Base-by-base conservation (phyloP, 495 filamentous ascomycete species). In the Talaromyces stipitatus region DNA sequence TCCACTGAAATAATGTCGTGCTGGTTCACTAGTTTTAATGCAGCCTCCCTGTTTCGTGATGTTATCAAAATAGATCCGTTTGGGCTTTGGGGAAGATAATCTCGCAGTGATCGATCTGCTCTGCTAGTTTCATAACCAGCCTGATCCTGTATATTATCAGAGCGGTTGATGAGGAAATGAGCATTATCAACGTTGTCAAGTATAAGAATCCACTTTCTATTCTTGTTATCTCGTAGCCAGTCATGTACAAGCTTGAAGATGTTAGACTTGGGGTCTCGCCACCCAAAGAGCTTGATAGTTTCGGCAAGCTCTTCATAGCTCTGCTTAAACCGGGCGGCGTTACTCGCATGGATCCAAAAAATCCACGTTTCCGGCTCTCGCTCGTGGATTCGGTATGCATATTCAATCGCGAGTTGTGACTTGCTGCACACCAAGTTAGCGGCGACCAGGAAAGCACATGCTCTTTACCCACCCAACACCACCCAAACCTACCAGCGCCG, bases 271-370 rank as follows among this genome's bases (percentile, higher is more conserved):
- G 66, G 68, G 32, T 76, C 60, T 22, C 72, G 62, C 41, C 65
- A 62, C 7, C 66, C 69, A 24, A 70, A 61, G 18, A 79, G 53
- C 22, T 68, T 60, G 7, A 72, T 58, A 18, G 32, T 56, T 33
- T 67, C 57, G 41, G 76, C 75, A 55, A 78, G 74, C 22, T 58
- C 50, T 50, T 51, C 59, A 43, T 74, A 79, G 0, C 63, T 69
- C 57, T 74, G 61, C 41, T 71, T 62, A 51, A 77, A 66, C 10
- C 70, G 65, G 29, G 50, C 66, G 6, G 51, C 56, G 20, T n/a
- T n/a, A n/a, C n/a, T n/a, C n/a, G n/a, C 71, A 59, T 75, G 69
- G 6, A 81, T 61, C 78, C 80, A 78, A 55, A 79, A 73, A 10
- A 78, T 59, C 32, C 68, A 69, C 24, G 50, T 58, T 7, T 63